Base-by-base conservation (phyloP, 768 basidiomycete genomes). In the Suillus brevipes region DNA sequence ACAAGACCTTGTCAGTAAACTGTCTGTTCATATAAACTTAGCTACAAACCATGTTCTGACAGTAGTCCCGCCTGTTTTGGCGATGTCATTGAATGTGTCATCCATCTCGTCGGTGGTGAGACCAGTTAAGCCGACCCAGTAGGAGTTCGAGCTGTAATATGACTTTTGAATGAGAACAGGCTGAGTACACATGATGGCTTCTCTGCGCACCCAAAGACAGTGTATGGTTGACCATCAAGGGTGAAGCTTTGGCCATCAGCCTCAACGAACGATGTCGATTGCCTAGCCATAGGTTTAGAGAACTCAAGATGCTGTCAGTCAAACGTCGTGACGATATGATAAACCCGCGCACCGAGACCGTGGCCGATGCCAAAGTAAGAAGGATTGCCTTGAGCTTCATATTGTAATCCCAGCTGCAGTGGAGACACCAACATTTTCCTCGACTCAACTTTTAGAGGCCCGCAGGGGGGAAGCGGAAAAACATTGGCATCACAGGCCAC, bases 81-180 rank as follows among this genome's bases (percentile, higher is more conserved):
- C 84, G 36, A 88, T 85, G 65, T 87, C 81, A 16, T 78, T 65
- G 65, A 87, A 85, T 0, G 86, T 78, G 49, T 77, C 66, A 71
- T 85, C 78, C 79, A 87, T 86, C 63, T 85, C 75, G 2, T 79
- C 74, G n/a, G 78, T 75, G 64, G 78, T 82, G 57, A 78, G 78
- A 12, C 81, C 82, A 66, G 71, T 78, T 53, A 85, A 78, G 20
- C 86, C 83, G 9, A 86, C 80, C 86, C 86, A 87, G 74, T 87
- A 87, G 1, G 85, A 81, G 72, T 87, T 87, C 13, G 80, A 73
- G 9, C 85, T 79, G 61, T 57, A n/a, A 61, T 38, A 53, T 2
- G 31, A 9, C 50, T 49, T 31, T n/a, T 20, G 18, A 18, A 53
- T 53, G 31, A 53, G 52, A 34, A n/a, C 18, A 31, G 31, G 3